Evolutionary conservation across 306 rosid species (phyloP).

Genomic region (Medicago truncatula): DNA sequence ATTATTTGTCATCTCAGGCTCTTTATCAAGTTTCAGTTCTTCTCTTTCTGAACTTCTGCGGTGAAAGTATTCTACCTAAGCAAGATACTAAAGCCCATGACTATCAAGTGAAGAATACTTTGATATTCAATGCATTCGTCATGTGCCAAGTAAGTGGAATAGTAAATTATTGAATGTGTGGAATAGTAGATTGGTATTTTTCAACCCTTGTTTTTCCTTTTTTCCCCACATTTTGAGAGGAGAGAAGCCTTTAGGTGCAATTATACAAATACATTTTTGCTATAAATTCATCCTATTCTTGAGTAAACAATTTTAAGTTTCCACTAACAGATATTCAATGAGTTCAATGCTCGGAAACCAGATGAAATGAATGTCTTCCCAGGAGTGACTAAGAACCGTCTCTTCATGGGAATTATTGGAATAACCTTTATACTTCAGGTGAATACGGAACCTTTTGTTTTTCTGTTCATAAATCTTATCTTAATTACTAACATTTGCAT

Average conservation of each 20-base stretch:
- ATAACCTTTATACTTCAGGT: slow-evolving; percentile 78
- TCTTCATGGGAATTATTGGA: slow-evolving; percentile 81
- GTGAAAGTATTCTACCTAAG: slow-evolving; percentile 58
- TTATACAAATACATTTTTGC: slow-evolving; percentile 9
- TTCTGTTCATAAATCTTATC: neutral
- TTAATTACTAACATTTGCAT: slow-evolving; percentile 25
- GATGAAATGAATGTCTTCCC: slow-evolving; percentile 80
- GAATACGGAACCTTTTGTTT: slow-evolving; percentile 24
- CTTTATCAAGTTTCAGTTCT: slow-evolving; percentile 78
- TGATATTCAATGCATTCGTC: slow-evolving; percentile 93
- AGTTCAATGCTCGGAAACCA: slow-evolving; percentile 96
- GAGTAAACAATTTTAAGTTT: slow-evolving; percentile 4
- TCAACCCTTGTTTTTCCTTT: neutral
- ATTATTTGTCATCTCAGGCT: slow-evolving; percentile 63
- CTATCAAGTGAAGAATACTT: slow-evolving; percentile 68
- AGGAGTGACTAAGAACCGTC: slow-evolving; percentile 82
- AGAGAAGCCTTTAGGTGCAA: neutral
- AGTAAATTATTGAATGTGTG: slow-evolving; percentile 13
- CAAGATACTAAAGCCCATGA: slow-evolving; percentile 38
- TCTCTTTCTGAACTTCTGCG: slow-evolving; percentile 75
- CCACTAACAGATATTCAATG: slow-evolving; percentile 76
- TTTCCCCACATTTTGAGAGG: slow-evolving; percentile 9
- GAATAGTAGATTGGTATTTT: slow-evolving; percentile 5
- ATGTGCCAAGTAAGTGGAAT: slow-evolving; percentile 79
- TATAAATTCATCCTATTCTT: slow-evolving; percentile 13